phyloP scores from a whole-genome alignment of 352 stramenopile species.

The Pythium angustatum region DNA sequence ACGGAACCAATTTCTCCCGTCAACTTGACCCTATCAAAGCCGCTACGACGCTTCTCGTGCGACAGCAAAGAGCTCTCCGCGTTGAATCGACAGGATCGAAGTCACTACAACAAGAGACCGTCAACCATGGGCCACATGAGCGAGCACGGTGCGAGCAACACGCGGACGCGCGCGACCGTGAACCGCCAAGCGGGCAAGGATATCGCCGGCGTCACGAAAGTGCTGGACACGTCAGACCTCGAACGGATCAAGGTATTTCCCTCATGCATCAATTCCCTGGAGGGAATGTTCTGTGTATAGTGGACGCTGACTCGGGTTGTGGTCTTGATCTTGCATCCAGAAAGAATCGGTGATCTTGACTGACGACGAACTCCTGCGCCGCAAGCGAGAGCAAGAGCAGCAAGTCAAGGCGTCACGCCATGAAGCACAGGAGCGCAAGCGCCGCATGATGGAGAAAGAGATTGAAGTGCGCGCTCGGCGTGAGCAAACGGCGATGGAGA shows the following conservation, averaged over 20 bases:
- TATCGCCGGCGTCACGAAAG: conserved; percentile 49
- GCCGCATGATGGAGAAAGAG: conserved; percentile 79
- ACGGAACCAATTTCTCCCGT: neutral
- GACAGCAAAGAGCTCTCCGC: no score
- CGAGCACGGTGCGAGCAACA: conserved; percentile 13
- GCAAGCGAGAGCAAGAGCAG: conserved; percentile 46
- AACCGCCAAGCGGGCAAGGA: conserved; percentile 59
- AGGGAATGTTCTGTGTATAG: no score
- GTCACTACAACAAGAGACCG: neutral
- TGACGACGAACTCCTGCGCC: conserved; percentile 39
- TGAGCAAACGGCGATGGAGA: conserved; percentile 70
- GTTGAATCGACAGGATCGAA: no score
- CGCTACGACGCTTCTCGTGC: no score
- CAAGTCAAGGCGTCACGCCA: conserved; percentile 47
- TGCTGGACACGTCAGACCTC: conserved; percentile 39
- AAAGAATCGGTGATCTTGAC: conserved; percentile 61
- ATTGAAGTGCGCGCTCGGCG: conserved; percentile 58
- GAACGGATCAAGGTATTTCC: conserved; percentile 47
- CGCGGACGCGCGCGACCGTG: conserved; percentile 34
- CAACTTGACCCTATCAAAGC: no score
- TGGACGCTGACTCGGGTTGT: no score
- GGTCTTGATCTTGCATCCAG: conserved; percentile 12
- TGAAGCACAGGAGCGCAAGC: conserved; percentile 68
- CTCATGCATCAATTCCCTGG: no score
- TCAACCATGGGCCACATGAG: conserved; percentile 3